These are phyloP conservation scores for Epichloe sylvatica DNA, from an alignment of 2,329 filamentous ascomycete genomes.

Conservation along the genomic window DNA sequence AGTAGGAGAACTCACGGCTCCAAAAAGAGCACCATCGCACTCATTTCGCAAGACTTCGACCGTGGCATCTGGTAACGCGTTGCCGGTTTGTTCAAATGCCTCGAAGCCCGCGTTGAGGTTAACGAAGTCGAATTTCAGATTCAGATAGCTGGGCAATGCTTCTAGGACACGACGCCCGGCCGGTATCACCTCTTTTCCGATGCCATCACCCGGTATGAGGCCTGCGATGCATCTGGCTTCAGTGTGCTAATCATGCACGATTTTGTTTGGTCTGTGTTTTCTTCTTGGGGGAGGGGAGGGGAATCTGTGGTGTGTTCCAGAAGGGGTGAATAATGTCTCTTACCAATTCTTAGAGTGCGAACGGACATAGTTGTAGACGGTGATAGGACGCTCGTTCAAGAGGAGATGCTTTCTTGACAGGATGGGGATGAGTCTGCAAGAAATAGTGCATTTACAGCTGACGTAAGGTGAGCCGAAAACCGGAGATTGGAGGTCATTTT, in stretches of 20 bases:
- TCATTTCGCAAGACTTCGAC: constrained; percentile 78
- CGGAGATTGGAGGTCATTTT: constrained; percentile 10
- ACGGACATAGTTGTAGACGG: constrained; percentile 22
- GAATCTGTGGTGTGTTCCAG: not conserved
- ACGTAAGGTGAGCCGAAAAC: constrained; percentile 9
- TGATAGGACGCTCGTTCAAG: not conserved
- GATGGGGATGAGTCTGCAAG: not conserved
- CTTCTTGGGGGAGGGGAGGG: not conserved
- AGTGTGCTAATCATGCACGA: not conserved
- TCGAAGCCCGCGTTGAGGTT: constrained; percentile 88
- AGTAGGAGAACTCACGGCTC: constrained; percentile 84
- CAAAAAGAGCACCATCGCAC: constrained; percentile 86
- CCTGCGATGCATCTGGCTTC: constrained; percentile 37
- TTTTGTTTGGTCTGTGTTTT: not conserved
- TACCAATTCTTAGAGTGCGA: constrained; percentile 30
- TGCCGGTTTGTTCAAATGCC: constrained; percentile 80
- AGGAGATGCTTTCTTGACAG: not conserved
- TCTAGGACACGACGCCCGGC: constrained; percentile 84
- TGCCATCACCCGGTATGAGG: constrained; percentile 94
- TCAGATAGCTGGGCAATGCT: constrained; percentile 78
- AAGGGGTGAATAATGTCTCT: not conserved
- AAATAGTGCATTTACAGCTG: not conserved
- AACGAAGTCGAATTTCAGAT: constrained; percentile 86
- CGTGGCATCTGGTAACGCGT: constrained; percentile 78
- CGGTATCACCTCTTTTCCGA: constrained; percentile 96